Conservation (phyloP, 1,139 yeast genomes). For the Taphrina populina region DNA sequence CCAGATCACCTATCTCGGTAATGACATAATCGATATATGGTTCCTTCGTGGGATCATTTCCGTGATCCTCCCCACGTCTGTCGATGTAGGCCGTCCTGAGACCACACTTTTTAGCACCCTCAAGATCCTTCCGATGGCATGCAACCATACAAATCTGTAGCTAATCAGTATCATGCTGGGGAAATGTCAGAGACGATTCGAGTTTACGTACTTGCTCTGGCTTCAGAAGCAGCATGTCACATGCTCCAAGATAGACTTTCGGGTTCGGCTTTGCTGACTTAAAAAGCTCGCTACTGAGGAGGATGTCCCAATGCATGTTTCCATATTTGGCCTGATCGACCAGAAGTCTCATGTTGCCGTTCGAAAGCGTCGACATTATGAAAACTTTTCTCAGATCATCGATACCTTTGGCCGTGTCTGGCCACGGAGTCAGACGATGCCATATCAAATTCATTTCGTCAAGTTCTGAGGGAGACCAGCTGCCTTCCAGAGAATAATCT, state of each 20-base stretch:
- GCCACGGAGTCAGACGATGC: slow-evolving; percentile 38
- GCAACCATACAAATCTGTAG: slow-evolving; percentile 38
- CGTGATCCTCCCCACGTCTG: slow-evolving; percentile 35
- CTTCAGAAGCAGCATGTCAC: slow-evolving; percentile 35
- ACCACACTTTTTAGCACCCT: slow-evolving; percentile 38
- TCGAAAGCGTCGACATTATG: slow-evolving; percentile 38
- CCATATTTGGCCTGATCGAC: slow-evolving; percentile 40
- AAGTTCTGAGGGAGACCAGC: slow-evolving; percentile 24
- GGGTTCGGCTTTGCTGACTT: slow-evolving; percentile 38
- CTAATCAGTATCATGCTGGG: neutral
- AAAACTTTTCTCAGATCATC: slow-evolving; percentile 34
- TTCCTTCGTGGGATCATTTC: slow-evolving; percentile 3
- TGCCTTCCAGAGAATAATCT: slow-evolving; percentile 22
- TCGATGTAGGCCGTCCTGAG: slow-evolving; percentile 37
- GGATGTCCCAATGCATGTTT: slow-evolving; percentile 37
- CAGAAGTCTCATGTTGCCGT: slow-evolving; percentile 38
- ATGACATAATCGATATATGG: slow-evolving; percentile 24
- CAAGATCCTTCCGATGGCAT: slow-evolving; percentile 38
- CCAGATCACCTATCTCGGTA: slow-evolving; percentile 16
- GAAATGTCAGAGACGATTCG: neutral
- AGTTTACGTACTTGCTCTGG: slow-evolving; percentile 34
- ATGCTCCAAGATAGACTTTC: slow-evolving; percentile 38
- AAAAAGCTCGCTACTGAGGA: slow-evolving; percentile 38
- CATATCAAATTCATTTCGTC: slow-evolving; percentile 37
- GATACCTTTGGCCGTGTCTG: slow-evolving; percentile 37